A percentile compares a stretch with the other conserved stretches of the same genome.
These are phyloP conservation scores for Micractinium sp. DNA, from an alignment of 139 green algal species.

Conservation along the genomic window DNA sequence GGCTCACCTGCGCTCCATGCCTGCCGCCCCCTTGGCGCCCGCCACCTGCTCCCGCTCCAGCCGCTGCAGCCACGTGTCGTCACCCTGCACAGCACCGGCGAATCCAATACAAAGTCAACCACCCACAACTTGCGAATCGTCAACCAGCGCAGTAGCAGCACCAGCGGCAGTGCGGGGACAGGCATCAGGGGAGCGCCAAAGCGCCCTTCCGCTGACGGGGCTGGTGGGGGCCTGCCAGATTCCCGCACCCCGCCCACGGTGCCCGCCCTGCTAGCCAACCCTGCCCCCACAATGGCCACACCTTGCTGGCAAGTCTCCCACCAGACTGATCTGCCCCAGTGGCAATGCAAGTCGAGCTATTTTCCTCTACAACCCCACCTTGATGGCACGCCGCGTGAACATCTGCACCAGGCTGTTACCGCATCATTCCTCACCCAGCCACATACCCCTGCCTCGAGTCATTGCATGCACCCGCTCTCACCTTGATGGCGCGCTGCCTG, in stretches of 20 bases:
- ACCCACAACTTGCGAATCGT: too few relatives aligned
- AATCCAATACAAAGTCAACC: too few relatives aligned
- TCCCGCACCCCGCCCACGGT: too few relatives aligned
- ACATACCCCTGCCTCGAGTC: background rate
- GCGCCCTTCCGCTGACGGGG: too few relatives aligned
- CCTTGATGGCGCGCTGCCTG: conserved; percentile 44
- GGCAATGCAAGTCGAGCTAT: too few relatives aligned
- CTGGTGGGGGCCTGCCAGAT: too few relatives aligned
- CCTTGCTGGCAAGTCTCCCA: too few relatives aligned
- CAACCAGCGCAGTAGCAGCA: too few relatives aligned
- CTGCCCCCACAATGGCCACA: too few relatives aligned
- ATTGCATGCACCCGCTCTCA: background rate
- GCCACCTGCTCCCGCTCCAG: conserved; percentile 50
- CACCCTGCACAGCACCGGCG: conserved; percentile 15
- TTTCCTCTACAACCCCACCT: background rate
- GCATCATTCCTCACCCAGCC: background rate
- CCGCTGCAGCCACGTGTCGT: conserved; percentile 46
- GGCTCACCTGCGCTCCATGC: conserved; percentile 33
- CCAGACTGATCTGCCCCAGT: too few relatives aligned
- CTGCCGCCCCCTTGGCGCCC: conserved; percentile 44
- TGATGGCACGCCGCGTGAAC: background rate
- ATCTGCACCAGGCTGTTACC: background rate
- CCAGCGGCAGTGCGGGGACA: background rate
- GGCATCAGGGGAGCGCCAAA: too few relatives aligned
- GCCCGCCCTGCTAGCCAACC: too few relatives aligned